These are phyloP conservation scores for Lactarius pseudohatsudake DNA, from an alignment of 768 basidiomycete genomes.

Conservation along the genomic window DNA sequence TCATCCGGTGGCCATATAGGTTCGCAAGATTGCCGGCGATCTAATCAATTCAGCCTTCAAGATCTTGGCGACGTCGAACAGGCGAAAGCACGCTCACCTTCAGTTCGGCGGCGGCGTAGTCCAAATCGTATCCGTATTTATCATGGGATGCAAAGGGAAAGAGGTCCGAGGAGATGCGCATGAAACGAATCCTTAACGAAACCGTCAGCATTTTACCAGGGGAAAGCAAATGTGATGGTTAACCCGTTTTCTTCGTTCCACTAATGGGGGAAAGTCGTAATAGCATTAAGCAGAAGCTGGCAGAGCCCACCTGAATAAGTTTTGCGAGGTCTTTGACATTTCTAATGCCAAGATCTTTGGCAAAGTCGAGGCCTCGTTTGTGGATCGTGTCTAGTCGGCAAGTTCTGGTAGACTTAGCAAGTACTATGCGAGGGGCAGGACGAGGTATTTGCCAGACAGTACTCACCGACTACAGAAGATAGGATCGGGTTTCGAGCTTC, in stretches of 20 bases:
- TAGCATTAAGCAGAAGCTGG: conserved; percentile 23
- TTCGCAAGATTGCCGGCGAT: conserved; percentile 48
- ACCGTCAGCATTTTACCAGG: not conserved
- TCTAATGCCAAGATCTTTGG: conserved; percentile 75
- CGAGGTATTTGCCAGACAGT: not conserved
- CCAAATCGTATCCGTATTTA: conserved; percentile 76
- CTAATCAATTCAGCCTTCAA: conserved; percentile 28
- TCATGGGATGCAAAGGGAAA: conserved; percentile 90
- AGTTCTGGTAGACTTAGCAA: conserved; percentile 30
- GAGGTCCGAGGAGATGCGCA: conserved; percentile 88
- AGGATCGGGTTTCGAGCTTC: conserved; percentile 65
- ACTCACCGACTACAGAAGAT: conserved; percentile 73
- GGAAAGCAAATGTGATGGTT: conserved; percentile 33
- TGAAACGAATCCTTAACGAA: conserved; percentile 67
- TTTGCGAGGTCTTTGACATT: conserved; percentile 71
- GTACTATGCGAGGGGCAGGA: conserved; percentile 2
- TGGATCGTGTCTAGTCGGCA: conserved; percentile 71
- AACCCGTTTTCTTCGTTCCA: conserved; percentile 87
- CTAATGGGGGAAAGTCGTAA: conserved; percentile 21
- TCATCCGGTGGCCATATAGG: conserved; percentile 60
- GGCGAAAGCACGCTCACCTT: conserved; percentile 34
- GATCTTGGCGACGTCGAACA: not conserved
- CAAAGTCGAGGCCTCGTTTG: conserved; percentile 78
- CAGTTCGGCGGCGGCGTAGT: conserved; percentile 62
- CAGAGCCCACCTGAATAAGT: conserved; percentile 53